These are phyloP conservation scores for Jamesozyma rosinii DNA, from an alignment of 805 yeast species.

Conservation along the genomic window DNA sequence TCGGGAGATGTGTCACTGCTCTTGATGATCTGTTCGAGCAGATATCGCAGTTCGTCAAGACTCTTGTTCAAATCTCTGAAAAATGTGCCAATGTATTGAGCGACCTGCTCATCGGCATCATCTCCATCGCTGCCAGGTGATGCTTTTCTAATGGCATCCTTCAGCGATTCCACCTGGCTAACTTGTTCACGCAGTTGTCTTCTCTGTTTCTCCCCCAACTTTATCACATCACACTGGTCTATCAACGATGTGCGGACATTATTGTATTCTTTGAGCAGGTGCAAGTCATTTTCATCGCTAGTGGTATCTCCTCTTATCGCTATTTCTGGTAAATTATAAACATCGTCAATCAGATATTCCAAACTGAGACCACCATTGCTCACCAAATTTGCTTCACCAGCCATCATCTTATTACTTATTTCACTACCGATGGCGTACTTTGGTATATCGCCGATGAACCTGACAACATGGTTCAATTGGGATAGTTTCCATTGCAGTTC, in stretches of 20 bases:
- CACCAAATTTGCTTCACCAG: conserved; percentile 2
- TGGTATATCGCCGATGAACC: conserved; percentile 23
- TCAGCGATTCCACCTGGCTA: background rate
- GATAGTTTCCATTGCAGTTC: conserved; percentile 12
- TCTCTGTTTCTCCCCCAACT: conserved; percentile 6
- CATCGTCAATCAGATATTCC: conserved; percentile 15
- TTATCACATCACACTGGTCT: conserved; percentile 15
- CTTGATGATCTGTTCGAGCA: conserved; percentile 15
- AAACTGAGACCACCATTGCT: conserved; percentile 10
- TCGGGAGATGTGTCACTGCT: conserved; percentile 3
- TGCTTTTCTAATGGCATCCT: background rate
- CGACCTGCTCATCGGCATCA: conserved; percentile 1
- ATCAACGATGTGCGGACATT: conserved; percentile 15
- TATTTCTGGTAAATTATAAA: conserved; percentile 21
- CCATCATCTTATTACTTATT: conserved; percentile 3
- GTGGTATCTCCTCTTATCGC: conserved; percentile 4
- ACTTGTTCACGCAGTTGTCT: background rate
- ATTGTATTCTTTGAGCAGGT: conserved; percentile 19
- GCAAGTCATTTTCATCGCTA: conserved; percentile 8
- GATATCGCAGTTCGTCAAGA: conserved; percentile 11
- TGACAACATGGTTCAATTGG: conserved; percentile 13
- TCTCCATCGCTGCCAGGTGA: background rate
- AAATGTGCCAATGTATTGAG: conserved; percentile 11
- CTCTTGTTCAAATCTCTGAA: conserved; percentile 5
- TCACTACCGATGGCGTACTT: conserved; percentile 18